phyloP scores from a whole-genome alignment of 106 monocot species.

The Allium fistulosum region DNA sequence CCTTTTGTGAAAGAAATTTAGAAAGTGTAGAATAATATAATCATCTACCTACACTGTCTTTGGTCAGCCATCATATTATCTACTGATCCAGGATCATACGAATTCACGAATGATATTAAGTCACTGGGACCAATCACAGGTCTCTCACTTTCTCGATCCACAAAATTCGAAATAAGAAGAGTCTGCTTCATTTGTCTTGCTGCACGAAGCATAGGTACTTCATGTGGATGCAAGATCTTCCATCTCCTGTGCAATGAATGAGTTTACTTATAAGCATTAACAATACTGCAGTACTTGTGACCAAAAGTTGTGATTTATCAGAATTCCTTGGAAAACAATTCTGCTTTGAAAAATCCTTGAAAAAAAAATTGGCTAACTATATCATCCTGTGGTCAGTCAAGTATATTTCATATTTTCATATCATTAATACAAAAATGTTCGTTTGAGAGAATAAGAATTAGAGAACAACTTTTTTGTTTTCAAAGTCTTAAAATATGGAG shows the following conservation, averaged over 20 bases:
- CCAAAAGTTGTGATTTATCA: no score
- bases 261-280: not conserved
- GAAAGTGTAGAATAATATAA: not conserved
- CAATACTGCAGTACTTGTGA: no score
- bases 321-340: no score
- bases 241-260: slow-evolving; percentile 58
- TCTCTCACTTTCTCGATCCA: slow-evolving; percentile 69
- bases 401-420: no score
- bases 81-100: slow-evolving; percentile 12
- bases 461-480: no score
- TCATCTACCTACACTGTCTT: not conserved
- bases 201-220: slow-evolving; percentile 43
- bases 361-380: no score
- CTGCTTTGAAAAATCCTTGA: no score
- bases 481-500: no score
- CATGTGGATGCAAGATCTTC: slow-evolving; percentile 67
- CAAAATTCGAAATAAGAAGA: slow-evolving; percentile 86
- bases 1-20: slow-evolving; percentile 7
- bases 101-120: slow-evolving; percentile 28
- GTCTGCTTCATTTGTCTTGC: slow-evolving; percentile 56
- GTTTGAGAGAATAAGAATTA: no score
- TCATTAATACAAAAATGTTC: no score
- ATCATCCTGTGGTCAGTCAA: no score
- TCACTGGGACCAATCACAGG: slow-evolving; percentile 80
- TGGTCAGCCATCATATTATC: slow-evolving; percentile 10